These are phyloP conservation scores for Neofusicoccum kwambonambiense DNA, from an alignment of 2,329 filamentous ascomycete genomes.

Conservation along the genomic window DNA sequence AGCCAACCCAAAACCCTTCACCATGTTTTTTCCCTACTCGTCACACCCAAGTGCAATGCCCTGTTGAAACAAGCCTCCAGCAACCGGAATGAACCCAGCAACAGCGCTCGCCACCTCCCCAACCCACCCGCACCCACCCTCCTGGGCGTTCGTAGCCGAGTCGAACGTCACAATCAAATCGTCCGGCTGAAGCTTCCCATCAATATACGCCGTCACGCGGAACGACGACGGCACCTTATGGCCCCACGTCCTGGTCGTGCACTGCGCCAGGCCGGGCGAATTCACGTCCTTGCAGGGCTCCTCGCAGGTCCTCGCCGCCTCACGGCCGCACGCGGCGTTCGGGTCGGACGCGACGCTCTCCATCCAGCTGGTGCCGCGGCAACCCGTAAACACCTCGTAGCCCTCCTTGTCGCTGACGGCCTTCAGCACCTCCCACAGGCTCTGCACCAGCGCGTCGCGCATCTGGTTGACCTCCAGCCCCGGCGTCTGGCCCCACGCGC, in stretches of 20 bases:
- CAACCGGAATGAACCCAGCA: no score
- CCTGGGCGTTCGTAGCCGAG: neutral
- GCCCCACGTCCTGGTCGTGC: neutral
- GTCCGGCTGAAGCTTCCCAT: neutral
- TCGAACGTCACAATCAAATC: neutral
- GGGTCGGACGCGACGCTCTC: neutral
- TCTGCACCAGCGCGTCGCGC: slow-evolving; percentile 6
- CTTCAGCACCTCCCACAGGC: neutral
- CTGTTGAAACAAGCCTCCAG: no score
- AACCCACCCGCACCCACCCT: neutral
- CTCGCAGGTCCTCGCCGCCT: neutral
- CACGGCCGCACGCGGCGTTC: neutral
- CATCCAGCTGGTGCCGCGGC: neutral
- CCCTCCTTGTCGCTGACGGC: neutral
- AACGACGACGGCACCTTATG: neutral
- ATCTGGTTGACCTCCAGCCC: slow-evolving; percentile 3
- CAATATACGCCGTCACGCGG: neutral
- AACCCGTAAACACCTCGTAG: neutral
- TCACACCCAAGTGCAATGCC: no score
- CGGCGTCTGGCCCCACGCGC: slow-evolving; percentile 2
- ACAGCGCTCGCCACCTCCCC: no score
- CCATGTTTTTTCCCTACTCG: no score
- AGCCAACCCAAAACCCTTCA: no score
- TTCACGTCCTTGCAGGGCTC: neutral
- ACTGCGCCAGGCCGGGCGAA: neutral